Evolutionary conservation across 805 yeast genomes (phyloP).

Genomic region (Hanseniaspora nectarophila): DNA sequence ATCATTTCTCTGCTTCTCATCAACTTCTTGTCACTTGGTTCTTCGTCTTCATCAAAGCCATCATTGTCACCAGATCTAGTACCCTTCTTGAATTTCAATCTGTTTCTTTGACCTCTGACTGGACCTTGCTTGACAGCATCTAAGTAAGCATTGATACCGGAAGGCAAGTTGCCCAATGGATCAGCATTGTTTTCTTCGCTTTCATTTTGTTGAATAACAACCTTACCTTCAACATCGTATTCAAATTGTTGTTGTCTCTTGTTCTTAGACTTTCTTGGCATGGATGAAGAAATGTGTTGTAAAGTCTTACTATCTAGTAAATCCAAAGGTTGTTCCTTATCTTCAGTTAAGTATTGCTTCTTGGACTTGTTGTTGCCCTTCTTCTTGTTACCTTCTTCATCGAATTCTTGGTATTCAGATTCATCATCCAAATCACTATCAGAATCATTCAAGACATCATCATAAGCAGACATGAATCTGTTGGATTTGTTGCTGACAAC

Average conservation of each 20-base stretch:
- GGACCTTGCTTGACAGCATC: conserved; percentile 93
- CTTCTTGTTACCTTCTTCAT: conserved; percentile 27
- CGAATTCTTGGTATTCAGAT: conserved; percentile 30
- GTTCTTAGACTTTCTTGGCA: conserved; percentile 49
- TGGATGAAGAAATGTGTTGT: conserved; percentile 79
- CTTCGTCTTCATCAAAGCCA: conserved; percentile 28
- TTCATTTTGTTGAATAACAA: conserved; percentile 26
- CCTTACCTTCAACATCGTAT: conserved; percentile 29
- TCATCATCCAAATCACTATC: conserved; percentile 49
- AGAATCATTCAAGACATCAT: conserved; percentile 76
- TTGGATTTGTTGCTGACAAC: conserved; percentile 29
- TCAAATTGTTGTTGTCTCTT: conserved; percentile 29
- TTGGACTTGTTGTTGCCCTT: conserved; percentile 21
- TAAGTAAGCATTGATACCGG: conserved; percentile 79
- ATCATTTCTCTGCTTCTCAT: conserved; percentile 8
- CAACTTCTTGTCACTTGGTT: neutral
- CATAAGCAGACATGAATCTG: conserved; percentile 74
- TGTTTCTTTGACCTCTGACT: conserved; percentile 83
- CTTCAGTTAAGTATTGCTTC: conserved; percentile 63
- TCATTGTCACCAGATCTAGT: conserved; percentile 42
- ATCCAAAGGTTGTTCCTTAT: conserved; percentile 71
- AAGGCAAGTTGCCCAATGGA: conserved; percentile 38
- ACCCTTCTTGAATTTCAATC: conserved; percentile 69
- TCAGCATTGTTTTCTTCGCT: conserved; percentile 28
- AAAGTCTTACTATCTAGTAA: conserved; percentile 73